Percentiles rank a stretch among this genome's conserved stretches.
Evolutionary conservation across 2,329 filamentous ascomycete species (phyloP).

Genomic region (Penicillium sp.): DNA sequence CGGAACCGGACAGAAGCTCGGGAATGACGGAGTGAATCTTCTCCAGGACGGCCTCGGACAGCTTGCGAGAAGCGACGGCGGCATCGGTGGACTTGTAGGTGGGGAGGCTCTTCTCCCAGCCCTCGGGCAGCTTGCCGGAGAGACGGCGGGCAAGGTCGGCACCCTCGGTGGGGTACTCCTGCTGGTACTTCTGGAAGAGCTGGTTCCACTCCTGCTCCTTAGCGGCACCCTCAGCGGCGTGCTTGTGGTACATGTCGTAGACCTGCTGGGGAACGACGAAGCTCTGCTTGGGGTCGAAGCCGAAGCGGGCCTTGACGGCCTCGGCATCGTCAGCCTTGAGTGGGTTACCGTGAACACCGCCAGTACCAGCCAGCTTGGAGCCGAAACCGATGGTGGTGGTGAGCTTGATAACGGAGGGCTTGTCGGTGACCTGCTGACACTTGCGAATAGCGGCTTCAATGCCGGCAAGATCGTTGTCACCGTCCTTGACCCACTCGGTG

Average conservation of each 20-base stretch:
- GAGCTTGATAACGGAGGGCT: slow-evolving; percentile 95
- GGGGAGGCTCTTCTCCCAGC: slow-evolving; percentile 92
- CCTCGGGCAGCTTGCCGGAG: slow-evolving; percentile 80
- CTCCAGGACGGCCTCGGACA: slow-evolving; percentile 88
- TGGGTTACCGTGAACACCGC: slow-evolving; percentile 92
- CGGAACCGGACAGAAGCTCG: slow-evolving; percentile 92
- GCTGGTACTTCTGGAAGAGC: slow-evolving; percentile 80
- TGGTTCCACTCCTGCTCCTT: slow-evolving; percentile 94
- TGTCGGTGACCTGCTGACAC: slow-evolving; percentile 85
- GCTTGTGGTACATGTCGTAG: slow-evolving; percentile 85
- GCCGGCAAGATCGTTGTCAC: slow-evolving; percentile 79
- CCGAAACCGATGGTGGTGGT: slow-evolving; percentile 97
- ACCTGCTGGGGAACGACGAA: slow-evolving; percentile 94
- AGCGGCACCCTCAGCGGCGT: slow-evolving; percentile 79
- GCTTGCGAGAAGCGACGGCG: slow-evolving; percentile 89
- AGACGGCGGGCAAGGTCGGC: slow-evolving; percentile 79
- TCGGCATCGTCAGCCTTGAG: slow-evolving; percentile 93
- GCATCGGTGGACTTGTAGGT: slow-evolving; percentile 82
- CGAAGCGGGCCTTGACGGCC: slow-evolving; percentile 91
- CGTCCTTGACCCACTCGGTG: slow-evolving; percentile 76
- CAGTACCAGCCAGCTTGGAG: slow-evolving; percentile 87
- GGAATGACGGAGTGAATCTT: slow-evolving; percentile 81
- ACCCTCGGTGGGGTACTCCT: slow-evolving; percentile 74
- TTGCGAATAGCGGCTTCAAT: slow-evolving; percentile 87
- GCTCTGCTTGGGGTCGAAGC: slow-evolving; percentile 90